Percentiles rank a stretch among this genome's conserved stretches.
Conservation (phyloP, 352 stramenopile species). For the Globisporangium echinulatum region DNA sequence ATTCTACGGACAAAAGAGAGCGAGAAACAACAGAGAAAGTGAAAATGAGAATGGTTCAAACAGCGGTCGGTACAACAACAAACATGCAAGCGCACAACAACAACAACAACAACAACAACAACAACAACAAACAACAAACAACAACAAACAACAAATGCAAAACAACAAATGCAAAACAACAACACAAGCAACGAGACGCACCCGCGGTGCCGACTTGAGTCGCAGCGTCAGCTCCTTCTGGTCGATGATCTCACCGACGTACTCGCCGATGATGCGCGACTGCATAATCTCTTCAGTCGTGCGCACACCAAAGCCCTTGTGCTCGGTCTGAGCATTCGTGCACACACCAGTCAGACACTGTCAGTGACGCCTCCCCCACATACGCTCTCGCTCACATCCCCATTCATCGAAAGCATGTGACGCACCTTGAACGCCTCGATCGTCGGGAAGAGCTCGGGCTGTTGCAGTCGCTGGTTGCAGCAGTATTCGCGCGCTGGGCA, state of each 20-base stretch:
- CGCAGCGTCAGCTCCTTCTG: conserved; percentile 68
- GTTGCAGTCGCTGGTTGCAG: conserved; percentile 72
- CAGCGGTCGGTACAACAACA: too few species aligned
- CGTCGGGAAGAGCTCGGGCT: conserved; percentile 48
- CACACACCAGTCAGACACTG: background rate
- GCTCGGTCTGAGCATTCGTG: conserved; percentile 30
- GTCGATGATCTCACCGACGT: conserved; percentile 90
- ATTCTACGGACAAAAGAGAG: conserved; percentile 19
- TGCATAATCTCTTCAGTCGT: conserved; percentile 53
- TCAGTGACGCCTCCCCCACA: background rate
- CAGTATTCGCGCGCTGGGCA: conserved; percentile 51
- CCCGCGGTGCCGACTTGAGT: conserved; percentile 50
- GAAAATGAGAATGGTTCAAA: too few species aligned
- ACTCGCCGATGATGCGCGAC: conserved; percentile 80
- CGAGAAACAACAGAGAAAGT: conserved; percentile 1
- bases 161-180: too few species aligned
- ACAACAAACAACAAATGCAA: too few species aligned
- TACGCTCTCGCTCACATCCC: background rate
- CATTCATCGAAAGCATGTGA: too few species aligned
- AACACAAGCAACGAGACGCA: conserved; percentile 11
- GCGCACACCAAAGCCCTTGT: conserved; percentile 85
- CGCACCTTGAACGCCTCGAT: conserved; percentile 67
- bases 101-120: too few species aligned
- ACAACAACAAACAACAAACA: too few species aligned
- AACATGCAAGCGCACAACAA: too few species aligned